A percentile compares a stretch with the other conserved stretches of the same genome.
These are phyloP conservation scores for Datisca glomerata DNA, from an alignment of 306 rosid genomes.

Conservation along the genomic window DNA sequence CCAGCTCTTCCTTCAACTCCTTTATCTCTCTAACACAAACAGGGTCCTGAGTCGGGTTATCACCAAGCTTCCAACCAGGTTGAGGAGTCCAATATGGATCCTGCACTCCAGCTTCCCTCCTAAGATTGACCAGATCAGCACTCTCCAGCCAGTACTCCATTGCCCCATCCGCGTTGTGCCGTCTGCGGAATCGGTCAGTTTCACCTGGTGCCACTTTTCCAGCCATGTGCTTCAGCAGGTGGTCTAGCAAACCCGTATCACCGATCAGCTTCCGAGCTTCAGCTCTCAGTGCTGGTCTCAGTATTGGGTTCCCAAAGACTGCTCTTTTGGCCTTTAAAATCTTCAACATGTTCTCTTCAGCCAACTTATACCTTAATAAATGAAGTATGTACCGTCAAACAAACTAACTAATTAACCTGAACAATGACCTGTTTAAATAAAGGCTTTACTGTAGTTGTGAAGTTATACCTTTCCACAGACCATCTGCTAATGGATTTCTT, in stretches of 20 bases:
- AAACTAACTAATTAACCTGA: neutral
- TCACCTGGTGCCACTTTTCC: conserved; percentile 88
- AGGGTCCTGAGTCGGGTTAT: conserved; percentile 50
- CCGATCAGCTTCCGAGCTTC: conserved; percentile 83
- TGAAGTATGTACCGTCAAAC: neutral
- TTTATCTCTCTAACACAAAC: conserved; percentile 30
- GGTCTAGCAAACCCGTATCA: conserved; percentile 86
- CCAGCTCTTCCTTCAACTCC: conserved; percentile 49
- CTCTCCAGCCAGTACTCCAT: conserved; percentile 95
- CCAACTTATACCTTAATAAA: conserved; percentile 50
- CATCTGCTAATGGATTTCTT: conserved; percentile 41
- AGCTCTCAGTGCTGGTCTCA: conserved; percentile 55
- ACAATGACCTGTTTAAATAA: neutral
- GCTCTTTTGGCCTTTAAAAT: conserved; percentile 64
- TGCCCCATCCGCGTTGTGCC: conserved; percentile 82
- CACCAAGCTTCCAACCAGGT: conserved; percentile 77
- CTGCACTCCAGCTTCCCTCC: conserved; percentile 65
- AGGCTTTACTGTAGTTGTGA: neutral
- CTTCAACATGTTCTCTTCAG: conserved; percentile 68
- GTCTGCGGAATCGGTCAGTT: conserved; percentile 51
- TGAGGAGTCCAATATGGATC: conserved; percentile 91
- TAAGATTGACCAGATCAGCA: conserved; percentile 52
- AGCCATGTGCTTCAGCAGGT: conserved; percentile 88
- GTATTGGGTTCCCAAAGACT: conserved; percentile 48
- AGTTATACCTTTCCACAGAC: conserved; percentile 34